Evolutionary conservation across 805 yeast species (phyloP).

Genomic region (Cyberlindnera euphorbiiphila): DNA sequence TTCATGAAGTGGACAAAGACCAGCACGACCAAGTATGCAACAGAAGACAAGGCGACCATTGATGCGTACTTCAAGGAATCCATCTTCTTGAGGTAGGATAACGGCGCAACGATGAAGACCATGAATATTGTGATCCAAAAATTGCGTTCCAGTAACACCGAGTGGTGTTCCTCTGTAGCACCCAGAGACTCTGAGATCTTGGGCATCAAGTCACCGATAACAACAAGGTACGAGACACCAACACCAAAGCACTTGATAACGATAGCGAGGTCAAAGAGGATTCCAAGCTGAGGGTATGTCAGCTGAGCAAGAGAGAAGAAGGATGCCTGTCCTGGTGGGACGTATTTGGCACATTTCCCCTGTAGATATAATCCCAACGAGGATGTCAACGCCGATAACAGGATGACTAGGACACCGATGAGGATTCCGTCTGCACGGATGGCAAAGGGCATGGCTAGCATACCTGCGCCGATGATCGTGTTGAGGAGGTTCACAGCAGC

Average conservation of each 20-base stretch:
- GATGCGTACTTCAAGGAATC: constrained; percentile 87
- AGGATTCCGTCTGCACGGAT: constrained; percentile 62
- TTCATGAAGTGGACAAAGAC: constrained; percentile 68
- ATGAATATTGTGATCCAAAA: constrained; percentile 63
- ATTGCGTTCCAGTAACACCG: constrained; percentile 37
- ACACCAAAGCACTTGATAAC: constrained; percentile 73
- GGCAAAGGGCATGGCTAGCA: constrained; percentile 70
- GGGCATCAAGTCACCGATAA: constrained; percentile 70
- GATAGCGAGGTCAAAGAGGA: constrained; percentile 62
- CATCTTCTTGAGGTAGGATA: constrained; percentile 69
- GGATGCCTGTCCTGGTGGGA: constrained; percentile 52
- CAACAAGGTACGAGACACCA: constrained; percentile 61
- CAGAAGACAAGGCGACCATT: constrained; percentile 75
- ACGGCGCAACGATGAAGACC: constrained; percentile 39
- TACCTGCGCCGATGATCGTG: constrained; percentile 63
- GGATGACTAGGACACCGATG: constrained; percentile 52
- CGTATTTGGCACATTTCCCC: constrained; percentile 52
- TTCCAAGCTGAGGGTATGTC: constrained; percentile 57
- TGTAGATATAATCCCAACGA: constrained; percentile 65
- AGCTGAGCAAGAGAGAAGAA: constrained; percentile 60
- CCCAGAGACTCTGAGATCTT: constrained; percentile 41
- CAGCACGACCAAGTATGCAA: constrained; percentile 67
- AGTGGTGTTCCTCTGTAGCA: constrained; percentile 19
- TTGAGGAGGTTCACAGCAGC: constrained; percentile 51
- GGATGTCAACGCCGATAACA: constrained; percentile 64